phyloP scores from a whole-genome alignment of 2,329 filamentous ascomycete species.

The Paecilomyces sp. region DNA sequence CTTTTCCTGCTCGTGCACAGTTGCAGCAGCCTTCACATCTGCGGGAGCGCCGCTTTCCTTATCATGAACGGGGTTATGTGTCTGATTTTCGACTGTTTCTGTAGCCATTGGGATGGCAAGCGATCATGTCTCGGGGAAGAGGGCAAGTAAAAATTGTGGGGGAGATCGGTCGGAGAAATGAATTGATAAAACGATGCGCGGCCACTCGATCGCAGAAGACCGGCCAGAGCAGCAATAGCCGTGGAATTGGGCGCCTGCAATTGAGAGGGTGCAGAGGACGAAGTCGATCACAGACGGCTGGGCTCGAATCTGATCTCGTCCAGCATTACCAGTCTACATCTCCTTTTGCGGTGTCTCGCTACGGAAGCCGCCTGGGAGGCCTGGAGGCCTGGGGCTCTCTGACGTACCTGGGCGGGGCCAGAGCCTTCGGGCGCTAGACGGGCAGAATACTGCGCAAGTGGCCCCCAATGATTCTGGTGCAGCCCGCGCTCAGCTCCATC shows the following conservation, averaged over 20 bases:
- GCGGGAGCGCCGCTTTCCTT: conserved; percentile 11
- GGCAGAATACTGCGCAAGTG: background rate
- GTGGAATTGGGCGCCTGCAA: background rate
- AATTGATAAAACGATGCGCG: conserved; percentile 1
- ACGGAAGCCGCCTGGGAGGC: background rate
- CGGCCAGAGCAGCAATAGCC: background rate
- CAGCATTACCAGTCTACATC: background rate
- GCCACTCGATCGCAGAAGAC: background rate
- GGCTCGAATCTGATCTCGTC: background rate
- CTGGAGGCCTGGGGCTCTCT: conserved; percentile 5
- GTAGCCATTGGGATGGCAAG: conserved; percentile 31
- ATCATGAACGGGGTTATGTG: conserved; percentile 20
- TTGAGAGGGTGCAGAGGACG: background rate
- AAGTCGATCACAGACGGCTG: background rate
- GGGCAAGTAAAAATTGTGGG: conserved; percentile 1
- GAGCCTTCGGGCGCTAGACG: background rate
- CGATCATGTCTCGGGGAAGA: conserved; percentile 22
- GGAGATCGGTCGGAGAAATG: conserved; percentile 7
- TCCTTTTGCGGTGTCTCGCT: background rate
- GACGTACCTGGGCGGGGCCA: conserved; percentile 8
- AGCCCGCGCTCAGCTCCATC: background rate
- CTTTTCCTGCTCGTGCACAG: conserved; percentile 21
- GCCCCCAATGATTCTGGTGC: background rate
- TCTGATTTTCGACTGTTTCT: conserved; percentile 28
- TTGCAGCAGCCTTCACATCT: conserved; percentile 12